These are phyloP conservation scores for Ascochyta rabiei DNA, from an alignment of 2,329 filamentous ascomycete genomes.

Conservation along the genomic window DNA sequence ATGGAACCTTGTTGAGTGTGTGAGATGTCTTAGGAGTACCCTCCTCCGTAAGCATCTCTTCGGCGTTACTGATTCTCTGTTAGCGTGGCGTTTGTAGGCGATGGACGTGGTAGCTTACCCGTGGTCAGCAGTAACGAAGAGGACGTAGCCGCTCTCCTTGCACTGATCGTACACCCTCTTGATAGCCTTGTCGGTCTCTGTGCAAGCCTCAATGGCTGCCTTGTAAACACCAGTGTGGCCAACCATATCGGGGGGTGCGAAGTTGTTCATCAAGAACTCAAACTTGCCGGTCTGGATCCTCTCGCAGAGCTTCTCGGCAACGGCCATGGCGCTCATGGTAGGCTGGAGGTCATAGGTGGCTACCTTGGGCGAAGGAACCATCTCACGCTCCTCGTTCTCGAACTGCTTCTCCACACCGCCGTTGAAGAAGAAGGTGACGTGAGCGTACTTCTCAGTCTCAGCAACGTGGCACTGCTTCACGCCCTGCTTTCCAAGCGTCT, in stretches of 20 bases:
- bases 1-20: constrained; percentile 96
- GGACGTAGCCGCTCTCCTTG: constrained; percentile 88
- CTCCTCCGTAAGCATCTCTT: constrained; percentile 97
- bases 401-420: constrained; percentile 97
- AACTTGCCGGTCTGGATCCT: constrained; percentile 83
- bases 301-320: constrained; percentile 88
- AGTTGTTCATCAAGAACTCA: constrained; percentile 99
- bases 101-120: constrained; percentile 60
- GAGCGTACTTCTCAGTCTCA: constrained; percentile 99
- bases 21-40: constrained; percentile 98
- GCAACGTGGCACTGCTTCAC: constrained; percentile 95
- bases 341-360: constrained; percentile 94
- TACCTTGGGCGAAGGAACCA: constrained; percentile 94
- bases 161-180: constrained; percentile 90
- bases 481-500: constrained; percentile 89
- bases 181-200: constrained; percentile 91
- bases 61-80: constrained; percentile 71
- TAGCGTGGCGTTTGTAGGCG: constrained; percentile 19
- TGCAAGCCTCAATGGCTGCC: constrained; percentile 82
- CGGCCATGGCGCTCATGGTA: constrained; percentile 91
- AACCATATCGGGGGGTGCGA: constrained; percentile 98
- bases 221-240: constrained; percentile 98
- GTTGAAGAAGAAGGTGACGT: constrained; percentile 99
- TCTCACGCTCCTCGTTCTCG: constrained; percentile 86
- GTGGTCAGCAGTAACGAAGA: constrained; percentile 96